A percentile compares a stretch with the other conserved stretches of the same genome.
phyloP scores from a whole-genome alignment of 441 rosid species.

The Gossypium gossypioides region DNA sequence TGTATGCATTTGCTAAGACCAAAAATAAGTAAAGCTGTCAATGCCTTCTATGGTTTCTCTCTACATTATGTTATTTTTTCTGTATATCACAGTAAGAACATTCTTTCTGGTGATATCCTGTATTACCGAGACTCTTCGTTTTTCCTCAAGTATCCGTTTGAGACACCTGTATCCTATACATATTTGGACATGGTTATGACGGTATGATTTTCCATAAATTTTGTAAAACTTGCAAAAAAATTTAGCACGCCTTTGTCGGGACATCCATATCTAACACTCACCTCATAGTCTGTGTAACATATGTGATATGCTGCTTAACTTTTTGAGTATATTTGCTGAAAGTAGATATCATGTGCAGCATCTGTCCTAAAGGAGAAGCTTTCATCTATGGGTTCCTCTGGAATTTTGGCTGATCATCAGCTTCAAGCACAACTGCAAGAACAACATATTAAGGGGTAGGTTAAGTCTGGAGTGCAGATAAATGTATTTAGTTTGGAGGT shows the following conservation, averaged over 20 bases:
- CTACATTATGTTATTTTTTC: slow-evolving; percentile 1
- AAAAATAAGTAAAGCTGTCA: not conserved
- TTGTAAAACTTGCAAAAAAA: not conserved
- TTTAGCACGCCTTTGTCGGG: not conserved
- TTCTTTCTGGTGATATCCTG: slow-evolving; percentile 1
- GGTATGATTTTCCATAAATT: not conserved
- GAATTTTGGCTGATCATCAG: slow-evolving; percentile 97
- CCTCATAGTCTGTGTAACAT: not conserved
- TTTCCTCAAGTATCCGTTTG: not conserved
- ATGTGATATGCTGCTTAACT: slow-evolving; percentile 1
- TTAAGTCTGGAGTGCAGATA: slow-evolving; percentile 5
- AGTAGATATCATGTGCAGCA: slow-evolving; percentile 51
- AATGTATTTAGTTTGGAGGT: not conserved
- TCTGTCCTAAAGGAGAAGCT: slow-evolving; percentile 93
- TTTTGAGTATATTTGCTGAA: slow-evolving; percentile 29
- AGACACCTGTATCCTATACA: not conserved
- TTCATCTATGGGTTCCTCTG: slow-evolving; percentile 83
- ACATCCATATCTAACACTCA: not conserved
- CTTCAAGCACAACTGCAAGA: slow-evolving; percentile 94
- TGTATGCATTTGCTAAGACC: not conserved
- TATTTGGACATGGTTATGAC: not conserved
- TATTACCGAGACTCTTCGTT: not conserved
- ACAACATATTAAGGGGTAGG: slow-evolving; percentile 74
- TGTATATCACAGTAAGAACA: not conserved
- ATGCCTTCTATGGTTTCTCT: not conserved